Evolutionary conservation across 176 grass and related monocot genomes (phyloP).

Genomic region (Avena insularis): DNA sequence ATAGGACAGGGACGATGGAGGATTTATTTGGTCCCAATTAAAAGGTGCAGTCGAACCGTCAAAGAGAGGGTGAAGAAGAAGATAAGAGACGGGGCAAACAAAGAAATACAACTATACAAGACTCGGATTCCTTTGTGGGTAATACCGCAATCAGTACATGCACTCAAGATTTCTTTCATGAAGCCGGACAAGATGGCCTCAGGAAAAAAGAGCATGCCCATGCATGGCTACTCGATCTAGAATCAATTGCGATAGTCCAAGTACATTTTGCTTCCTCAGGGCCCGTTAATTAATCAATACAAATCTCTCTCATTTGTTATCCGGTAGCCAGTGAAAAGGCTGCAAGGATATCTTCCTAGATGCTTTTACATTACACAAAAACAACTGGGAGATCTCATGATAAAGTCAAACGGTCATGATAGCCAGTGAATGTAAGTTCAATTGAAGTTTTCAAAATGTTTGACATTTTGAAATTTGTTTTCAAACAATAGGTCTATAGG

Average conservation of each 20-base stretch:
- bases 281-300: background rate
- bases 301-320: background rate
- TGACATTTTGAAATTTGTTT: too few relatives aligned
- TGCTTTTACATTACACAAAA: too few relatives aligned
- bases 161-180: background rate
- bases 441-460: too few relatives aligned
- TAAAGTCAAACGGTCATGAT: too few relatives aligned
- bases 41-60: background rate
- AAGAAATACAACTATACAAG: background rate
- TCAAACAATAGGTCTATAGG: too few relatives aligned
- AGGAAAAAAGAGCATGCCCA: slow-evolving; percentile 22
- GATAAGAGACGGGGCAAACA: background rate
- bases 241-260: background rate
- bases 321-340: too few relatives aligned
- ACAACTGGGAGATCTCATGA: too few relatives aligned
- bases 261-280: background rate
- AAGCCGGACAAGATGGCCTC: background rate
- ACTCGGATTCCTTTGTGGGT: background rate
- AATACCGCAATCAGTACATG: background rate
- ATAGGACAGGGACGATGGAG: background rate
- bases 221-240: background rate
- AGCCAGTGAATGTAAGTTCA: too few relatives aligned
- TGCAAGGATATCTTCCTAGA: too few relatives aligned
- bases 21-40: background rate
- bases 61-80: background rate